These are phyloP conservation scores for Plasmodium sp. DNA, from an alignment of 169 alveolate genomes.

Conservation along the genomic window DNA sequence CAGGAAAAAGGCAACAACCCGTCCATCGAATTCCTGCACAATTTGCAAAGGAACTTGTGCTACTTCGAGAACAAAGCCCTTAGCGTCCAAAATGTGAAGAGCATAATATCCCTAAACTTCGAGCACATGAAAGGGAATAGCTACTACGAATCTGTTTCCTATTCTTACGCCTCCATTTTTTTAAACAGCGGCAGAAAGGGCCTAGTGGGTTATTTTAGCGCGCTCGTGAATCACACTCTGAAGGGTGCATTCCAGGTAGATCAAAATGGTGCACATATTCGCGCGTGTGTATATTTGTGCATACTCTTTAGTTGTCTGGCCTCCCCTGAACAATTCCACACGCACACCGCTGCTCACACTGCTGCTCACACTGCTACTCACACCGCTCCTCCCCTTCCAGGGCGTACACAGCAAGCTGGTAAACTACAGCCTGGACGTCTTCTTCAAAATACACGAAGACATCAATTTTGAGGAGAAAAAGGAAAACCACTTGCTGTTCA, in stretches of 20 bases:
- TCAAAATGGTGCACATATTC: not conserved
- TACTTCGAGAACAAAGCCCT: slow-evolving; percentile 46
- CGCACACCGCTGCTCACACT: not conserved
- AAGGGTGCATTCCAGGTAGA: slow-evolving; percentile 25
- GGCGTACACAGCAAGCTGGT: slow-evolving; percentile 40
- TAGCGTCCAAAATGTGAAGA: slow-evolving; percentile 58
- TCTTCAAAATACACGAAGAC: slow-evolving; percentile 66
- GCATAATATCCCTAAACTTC: slow-evolving; percentile 39
- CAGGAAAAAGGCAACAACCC: slow-evolving; percentile 54
- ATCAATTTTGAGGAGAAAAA: slow-evolving; percentile 55
- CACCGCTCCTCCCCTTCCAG: not conserved
- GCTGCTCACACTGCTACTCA: too few species aligned
- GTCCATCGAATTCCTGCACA: slow-evolving; percentile 47
- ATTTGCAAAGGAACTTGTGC: slow-evolving; percentile 67
- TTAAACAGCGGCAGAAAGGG: slow-evolving; percentile 29
- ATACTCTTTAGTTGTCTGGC: not conserved
- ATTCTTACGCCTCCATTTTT: slow-evolving; percentile 37
- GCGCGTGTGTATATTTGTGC: not conserved
- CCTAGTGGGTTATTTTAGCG: slow-evolving; percentile 49
- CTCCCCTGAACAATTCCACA: not conserved
- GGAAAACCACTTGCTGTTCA: slow-evolving; percentile 47
- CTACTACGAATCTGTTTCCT: slow-evolving; percentile 15
- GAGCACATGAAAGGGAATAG: slow-evolving; percentile 37
- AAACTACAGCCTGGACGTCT: slow-evolving; percentile 36
- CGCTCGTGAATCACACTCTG: slow-evolving; percentile 32